Evolutionary conservation across 306 rosid genomes (phyloP), one percentile per base, ranked within the genome.

Genomic region (Prunus padus): DNA sequence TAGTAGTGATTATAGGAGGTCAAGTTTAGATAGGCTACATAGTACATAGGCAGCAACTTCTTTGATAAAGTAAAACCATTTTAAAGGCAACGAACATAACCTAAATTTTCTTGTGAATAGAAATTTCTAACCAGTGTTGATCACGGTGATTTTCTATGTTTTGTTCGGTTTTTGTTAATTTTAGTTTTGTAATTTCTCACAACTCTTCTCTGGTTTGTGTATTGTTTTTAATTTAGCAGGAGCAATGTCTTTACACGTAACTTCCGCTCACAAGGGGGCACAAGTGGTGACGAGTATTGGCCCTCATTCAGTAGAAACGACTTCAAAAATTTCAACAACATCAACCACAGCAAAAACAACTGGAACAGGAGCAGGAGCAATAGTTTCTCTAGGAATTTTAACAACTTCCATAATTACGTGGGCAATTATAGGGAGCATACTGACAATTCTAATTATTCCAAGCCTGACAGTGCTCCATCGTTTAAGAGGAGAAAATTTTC

Each of bases 401-500:
- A 74, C 76, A 26, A 65, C 78, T 67, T 75, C 77, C 76, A 72
- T 67, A 89, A 89, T 56, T 72, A 66, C 75, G 55, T 67, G 49
- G 82, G 80, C 25, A 82, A 76, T 67, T 59, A 75, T 37, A 87
- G 85, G 65, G 84, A 84, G 67, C 74, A 65, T 54, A 67, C 71
- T 52, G 74, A 76, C 73, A 75, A 82, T 76, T 77, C 66, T 47
- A 77, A 71, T 64, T 80, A 82, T 80, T 77, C 46, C 40, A 84
- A 81, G 72, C 76, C 83, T 70, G 86, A 86, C 71, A 78, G 71
- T 63, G 82, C 86, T 3, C 87, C 88, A 22, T 84, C 91, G 67
- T 67, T 80, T 68, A 95, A 88, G 79, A 86, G 93, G 88, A 90
- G 99, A 80, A 95, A 89, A 65, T 79, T 86, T 81, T 79, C 96